Evolutionary conservation across 2,329 filamentous ascomycete genomes (phyloP), one percentile per base, ranked within the genome.

Genomic region (Didymosphaeria variabile): DNA sequence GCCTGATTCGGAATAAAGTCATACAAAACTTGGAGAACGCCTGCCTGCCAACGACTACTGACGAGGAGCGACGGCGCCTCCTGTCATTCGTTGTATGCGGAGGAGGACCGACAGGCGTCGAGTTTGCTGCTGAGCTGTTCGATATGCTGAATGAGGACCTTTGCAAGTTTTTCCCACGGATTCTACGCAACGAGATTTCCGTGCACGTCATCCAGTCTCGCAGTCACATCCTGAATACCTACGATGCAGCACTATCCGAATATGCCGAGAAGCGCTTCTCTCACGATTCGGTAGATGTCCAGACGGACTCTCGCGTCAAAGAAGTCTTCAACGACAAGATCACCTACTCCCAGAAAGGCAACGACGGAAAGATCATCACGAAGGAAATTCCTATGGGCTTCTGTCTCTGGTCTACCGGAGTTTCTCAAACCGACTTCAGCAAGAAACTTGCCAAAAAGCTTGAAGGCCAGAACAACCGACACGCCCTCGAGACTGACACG

Each of bases 321-420:
- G 94, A 97, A 78, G 93, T 99, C 17, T 86, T 86, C 46, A 78
- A 86, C 0, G 93, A 98, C 77, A 91, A 88, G 72, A 97, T 99
- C 62, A 80, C 97, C 26, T 99, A 97, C 80, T 91, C 90, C 0
- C 94, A 99, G 77, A 90, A 92, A 73, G 84, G 85, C 52, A 87
- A 91, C 3, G 83, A 93, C 57, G 93, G 93, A 46, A 87, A 88
- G 32, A 79, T 89, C 0, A 71, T 97, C n/a, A 91, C 89, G 26
- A 99, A 99, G 77, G 95, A 99, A 72, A 87, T 99, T 0, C 94
- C 95, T 0, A 94, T 93, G 84, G 95, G 93, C 31, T 97, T 99
- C 82, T 98, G 95, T 71, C 84, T 99, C 15, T 99, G 95, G 95
- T 98, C 95, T 0, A 99, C 95, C 0, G 95, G 95, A 63, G 94